A percentile compares a stretch with the other conserved stretches of the same genome.
Conservation (phyloP, 2,329 filamentous ascomycete genomes). For the Fusarium chuoi region DNA sequence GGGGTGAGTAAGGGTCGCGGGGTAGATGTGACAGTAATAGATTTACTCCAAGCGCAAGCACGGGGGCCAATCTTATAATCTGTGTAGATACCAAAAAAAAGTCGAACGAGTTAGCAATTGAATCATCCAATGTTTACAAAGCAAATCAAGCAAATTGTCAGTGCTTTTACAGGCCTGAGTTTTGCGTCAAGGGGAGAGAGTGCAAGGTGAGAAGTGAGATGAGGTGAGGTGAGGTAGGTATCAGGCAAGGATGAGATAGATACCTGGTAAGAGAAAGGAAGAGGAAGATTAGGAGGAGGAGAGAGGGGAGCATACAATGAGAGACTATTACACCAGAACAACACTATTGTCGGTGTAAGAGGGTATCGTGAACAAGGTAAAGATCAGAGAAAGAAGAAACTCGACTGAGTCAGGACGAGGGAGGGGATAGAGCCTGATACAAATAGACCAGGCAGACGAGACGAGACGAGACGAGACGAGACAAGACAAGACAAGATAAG, state of each 20-base stretch:
- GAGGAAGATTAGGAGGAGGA: constrained; percentile 1
- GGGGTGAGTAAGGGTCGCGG: constrained; percentile 43
- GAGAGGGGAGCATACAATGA: constrained; percentile 8
- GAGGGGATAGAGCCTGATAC: constrained; percentile 20
- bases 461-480: not conserved
- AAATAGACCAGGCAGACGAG: constrained; percentile 13
- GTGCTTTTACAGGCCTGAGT: constrained; percentile 31
- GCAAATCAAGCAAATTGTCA: constrained; percentile 19
- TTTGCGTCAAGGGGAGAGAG: constrained; percentile 23
- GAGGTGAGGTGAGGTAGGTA: constrained; percentile 2
- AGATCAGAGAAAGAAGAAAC: not conserved
- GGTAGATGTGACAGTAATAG: constrained; percentile 40
- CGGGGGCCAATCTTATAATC: constrained; percentile 26
- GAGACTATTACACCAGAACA: constrained; percentile 6
- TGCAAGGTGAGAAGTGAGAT: not conserved
- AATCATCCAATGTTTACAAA: constrained; percentile 18
- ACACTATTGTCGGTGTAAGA: constrained; percentile 23
- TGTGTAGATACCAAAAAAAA: constrained; percentile 25
- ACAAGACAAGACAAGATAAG: not conserved
- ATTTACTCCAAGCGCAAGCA: constrained; percentile 35
- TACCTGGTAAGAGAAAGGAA: constrained; percentile 20
- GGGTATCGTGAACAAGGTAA: constrained; percentile 15
- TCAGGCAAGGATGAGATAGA: constrained; percentile 32
- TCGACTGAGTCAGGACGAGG: not conserved
- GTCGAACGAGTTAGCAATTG: constrained; percentile 41